Evolutionary conservation across 495 filamentous ascomycete genomes (phyloP).

Genomic region (Podospora fimiseda): DNA sequence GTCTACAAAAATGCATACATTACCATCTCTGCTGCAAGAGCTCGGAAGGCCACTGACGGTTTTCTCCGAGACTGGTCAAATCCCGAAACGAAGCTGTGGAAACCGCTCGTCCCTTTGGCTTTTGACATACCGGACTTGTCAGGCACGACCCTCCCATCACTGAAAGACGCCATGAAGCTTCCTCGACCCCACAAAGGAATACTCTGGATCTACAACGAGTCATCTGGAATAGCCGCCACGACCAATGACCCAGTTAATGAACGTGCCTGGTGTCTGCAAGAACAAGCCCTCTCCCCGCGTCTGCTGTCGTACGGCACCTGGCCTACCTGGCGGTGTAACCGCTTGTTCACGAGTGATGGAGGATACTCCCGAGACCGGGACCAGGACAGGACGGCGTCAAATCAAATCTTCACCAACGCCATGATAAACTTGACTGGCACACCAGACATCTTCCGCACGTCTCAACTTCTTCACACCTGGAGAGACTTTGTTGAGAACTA

Average conservation of each 20-base stretch:
- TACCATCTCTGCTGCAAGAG: constrained; percentile 16
- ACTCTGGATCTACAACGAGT: constrained; percentile 1
- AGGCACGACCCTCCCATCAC: not conserved
- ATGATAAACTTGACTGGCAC: not conserved
- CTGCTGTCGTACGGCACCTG: constrained; percentile 4
- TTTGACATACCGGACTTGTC: not conserved
- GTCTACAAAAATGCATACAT: constrained; percentile 19
- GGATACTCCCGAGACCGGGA: not conserved
- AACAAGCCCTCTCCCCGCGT: constrained; percentile 11
- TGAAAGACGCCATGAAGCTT: not conserved
- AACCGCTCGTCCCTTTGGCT: not conserved
- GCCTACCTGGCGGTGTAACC: constrained; percentile 4
- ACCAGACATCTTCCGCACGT: not conserved
- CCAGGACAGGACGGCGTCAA: not conserved
- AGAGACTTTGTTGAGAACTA: constrained; percentile 22
- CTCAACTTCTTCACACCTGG: constrained; percentile 14
- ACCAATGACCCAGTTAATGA: constrained; percentile 2
- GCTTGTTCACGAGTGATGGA: not conserved
- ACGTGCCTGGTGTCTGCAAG: constrained; percentile 13
- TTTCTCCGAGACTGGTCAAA: not conserved
- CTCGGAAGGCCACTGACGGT: not conserved
- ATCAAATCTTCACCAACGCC: not conserved
- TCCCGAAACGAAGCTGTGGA: constrained; percentile 1
- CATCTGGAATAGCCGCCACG: not conserved
- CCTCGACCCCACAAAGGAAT: not conserved